A percentile compares a stretch with the other conserved stretches of the same genome.
These are phyloP conservation scores for Prorocentrum cordatum DNA, from an alignment of 169 alveolate genomes.

Conservation along the genomic window DNA sequence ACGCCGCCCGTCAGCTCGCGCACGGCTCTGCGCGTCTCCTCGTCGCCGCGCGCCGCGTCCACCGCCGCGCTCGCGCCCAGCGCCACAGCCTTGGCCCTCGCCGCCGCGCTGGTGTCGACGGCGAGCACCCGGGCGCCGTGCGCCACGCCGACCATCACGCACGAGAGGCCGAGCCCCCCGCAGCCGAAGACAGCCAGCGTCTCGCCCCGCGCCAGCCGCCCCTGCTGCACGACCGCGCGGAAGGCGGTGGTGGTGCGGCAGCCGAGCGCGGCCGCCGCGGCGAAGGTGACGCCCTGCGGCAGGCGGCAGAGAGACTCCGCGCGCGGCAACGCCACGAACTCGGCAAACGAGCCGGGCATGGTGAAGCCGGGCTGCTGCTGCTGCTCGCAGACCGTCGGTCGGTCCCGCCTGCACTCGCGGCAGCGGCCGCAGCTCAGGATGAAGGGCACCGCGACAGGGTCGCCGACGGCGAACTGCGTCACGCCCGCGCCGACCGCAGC, in stretches of 20 bases:
- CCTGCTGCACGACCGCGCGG: conserved; percentile 62
- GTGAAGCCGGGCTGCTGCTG: conserved; percentile 52
- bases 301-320: neutral
- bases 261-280: conserved; percentile 36
- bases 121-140: conserved; percentile 19
- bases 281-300: conserved; percentile 2
- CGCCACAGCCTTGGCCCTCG: conserved; percentile 10
- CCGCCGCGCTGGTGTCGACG: conserved; percentile 43
- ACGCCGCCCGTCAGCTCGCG: conserved; percentile 24
- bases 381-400: conserved; percentile 42
- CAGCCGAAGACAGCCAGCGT: conserved; percentile 53
- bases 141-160: conserved; percentile 41
- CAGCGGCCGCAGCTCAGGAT: conserved; percentile 50
- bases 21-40: neutral
- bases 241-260: conserved; percentile 48
- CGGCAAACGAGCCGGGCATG: conserved; percentile 48
- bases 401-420: conserved; percentile 19
- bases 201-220: conserved; percentile 28
- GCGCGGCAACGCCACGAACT: conserved; percentile 15
- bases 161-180: conserved; percentile 35
- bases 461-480: conserved; percentile 39
- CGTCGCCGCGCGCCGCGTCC: neutral
- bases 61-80: too few species aligned
- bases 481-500: conserved; percentile 25
- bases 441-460: conserved; percentile 56